A percentile compares a stretch with the other conserved stretches of the same genome.
Conservation (phyloP, 495 filamentous ascomycete genomes). For the Podospora australis region DNA sequence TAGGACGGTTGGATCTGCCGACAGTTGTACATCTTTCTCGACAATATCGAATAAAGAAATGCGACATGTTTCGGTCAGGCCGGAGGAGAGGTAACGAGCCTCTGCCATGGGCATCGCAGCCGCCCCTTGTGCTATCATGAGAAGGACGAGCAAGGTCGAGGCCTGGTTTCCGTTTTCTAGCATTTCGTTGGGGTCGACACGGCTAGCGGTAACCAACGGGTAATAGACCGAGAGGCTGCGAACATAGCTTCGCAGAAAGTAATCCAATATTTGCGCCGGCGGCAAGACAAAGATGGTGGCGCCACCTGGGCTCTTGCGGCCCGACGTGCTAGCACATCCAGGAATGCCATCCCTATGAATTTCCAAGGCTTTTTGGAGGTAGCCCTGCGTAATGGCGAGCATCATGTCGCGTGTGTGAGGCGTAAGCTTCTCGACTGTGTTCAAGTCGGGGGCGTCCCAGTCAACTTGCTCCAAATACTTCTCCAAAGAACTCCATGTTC, state of each 20-base stretch:
- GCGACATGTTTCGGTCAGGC: constrained; percentile 57
- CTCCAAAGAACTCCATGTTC: constrained; percentile 39
- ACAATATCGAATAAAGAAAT: constrained; percentile 60
- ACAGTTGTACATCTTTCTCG: constrained; percentile 57
- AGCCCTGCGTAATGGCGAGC: constrained; percentile 56
- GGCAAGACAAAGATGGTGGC: constrained; percentile 47
- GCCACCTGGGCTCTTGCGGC: constrained; percentile 22
- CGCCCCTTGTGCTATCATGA: constrained; percentile 62
- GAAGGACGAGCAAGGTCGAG: constrained; percentile 50
- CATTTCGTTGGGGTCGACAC: constrained; percentile 55
- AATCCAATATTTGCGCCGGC: constrained; percentile 51
- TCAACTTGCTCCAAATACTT: constrained; percentile 31
- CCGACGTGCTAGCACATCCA: not conserved
- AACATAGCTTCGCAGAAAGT: constrained; percentile 54
- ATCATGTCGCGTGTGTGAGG: constrained; percentile 54
- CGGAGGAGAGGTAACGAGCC: constrained; percentile 53
- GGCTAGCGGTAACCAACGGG: constrained; percentile 43
- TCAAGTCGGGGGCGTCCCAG: constrained; percentile 34
- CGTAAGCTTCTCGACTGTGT: constrained; percentile 41
- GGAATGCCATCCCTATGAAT: constrained; percentile 42
- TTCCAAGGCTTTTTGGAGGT: constrained; percentile 56
- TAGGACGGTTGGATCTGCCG: constrained; percentile 50
- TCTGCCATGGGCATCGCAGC: constrained; percentile 50
- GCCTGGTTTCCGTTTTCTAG: constrained; percentile 50
- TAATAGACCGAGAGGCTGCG: constrained; percentile 54